These are phyloP conservation scores for Nasturtium officinale DNA, from an alignment of 345 rosid genomes.

Conservation along the genomic window DNA sequence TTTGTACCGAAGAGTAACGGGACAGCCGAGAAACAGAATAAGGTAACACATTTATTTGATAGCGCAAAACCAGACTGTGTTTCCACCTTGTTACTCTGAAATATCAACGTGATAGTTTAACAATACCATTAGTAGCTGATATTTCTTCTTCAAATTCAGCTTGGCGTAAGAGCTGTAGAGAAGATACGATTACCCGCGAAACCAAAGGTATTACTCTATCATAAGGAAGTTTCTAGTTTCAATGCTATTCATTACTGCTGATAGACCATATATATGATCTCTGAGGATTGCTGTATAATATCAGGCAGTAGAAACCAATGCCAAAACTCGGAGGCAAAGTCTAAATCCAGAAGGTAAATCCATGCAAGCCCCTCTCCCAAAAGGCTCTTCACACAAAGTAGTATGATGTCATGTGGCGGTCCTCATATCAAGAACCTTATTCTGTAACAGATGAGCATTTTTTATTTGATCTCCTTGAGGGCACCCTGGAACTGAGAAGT, in stretches of 20 bases:
- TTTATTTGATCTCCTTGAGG: conserved; percentile 9
- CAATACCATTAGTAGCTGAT: not conserved
- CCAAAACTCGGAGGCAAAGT: conserved; percentile 19
- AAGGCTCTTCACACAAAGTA: conserved; percentile 20
- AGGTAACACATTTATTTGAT: conserved; percentile 28
- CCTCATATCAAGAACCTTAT: conserved; percentile 9
- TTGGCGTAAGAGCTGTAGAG: conserved; percentile 23
- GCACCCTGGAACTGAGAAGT: not conserved
- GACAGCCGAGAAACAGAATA: conserved; percentile 8
- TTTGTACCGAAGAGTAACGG: not conserved
- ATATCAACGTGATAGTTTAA: not conserved
- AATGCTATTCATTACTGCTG: conserved; percentile 2
- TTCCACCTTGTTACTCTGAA: not conserved
- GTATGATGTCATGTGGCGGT: conserved; percentile 4
- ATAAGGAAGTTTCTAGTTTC: not conserved
- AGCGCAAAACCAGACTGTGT: conserved; percentile 4
- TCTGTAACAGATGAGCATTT: not conserved
- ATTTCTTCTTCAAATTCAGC: conserved; percentile 4
- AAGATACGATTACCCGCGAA: conserved; percentile 11
- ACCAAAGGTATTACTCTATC: conserved; percentile 29
- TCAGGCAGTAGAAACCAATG: conserved; percentile 26
- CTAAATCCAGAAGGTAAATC: conserved; percentile 24
- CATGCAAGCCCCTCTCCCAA: conserved; percentile 15
- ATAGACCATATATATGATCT: not conserved
- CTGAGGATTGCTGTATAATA: not conserved